Evolutionary conservation across 352 stramenopile species (phyloP).

Genomic region (Phytophthora tentaculata): DNA sequence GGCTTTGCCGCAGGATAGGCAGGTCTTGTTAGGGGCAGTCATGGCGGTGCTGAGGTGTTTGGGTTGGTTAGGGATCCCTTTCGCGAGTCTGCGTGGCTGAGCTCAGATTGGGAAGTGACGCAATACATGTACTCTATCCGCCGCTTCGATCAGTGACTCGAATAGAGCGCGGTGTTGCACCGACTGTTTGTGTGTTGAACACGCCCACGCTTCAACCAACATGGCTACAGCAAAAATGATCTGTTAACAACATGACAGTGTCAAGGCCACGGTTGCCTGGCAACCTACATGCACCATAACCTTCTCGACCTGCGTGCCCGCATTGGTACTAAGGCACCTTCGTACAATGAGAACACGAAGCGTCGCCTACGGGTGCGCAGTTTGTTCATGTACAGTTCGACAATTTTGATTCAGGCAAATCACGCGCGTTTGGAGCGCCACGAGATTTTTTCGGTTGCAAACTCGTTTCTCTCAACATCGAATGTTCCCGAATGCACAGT

Average conservation of each 20-base stretch:
- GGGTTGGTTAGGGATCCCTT: neutral
- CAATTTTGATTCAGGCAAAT: too few species aligned
- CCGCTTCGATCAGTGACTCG: conserved; percentile 12
- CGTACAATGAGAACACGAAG: too few species aligned
- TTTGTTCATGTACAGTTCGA: neutral
- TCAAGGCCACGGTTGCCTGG: too few species aligned
- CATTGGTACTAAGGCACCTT: too few species aligned
- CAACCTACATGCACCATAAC: too few species aligned
- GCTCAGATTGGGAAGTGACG: conserved; percentile 38
- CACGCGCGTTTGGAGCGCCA: conserved; percentile 21
- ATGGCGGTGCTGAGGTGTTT: neutral
- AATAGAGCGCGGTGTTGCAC: conserved; percentile 21
- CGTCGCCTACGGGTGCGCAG: too few species aligned
- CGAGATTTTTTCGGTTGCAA: conserved; percentile 34
- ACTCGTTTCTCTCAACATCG: conserved; percentile 31
- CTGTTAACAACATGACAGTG: too few species aligned
- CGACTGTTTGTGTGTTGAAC: neutral
- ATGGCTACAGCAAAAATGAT: too few species aligned
- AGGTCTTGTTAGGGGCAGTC: conserved; percentile 32
- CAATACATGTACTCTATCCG: conserved; percentile 3
- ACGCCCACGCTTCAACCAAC: neutral
- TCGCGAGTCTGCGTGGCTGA: neutral
- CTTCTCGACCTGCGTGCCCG: too few species aligned
- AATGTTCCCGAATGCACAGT: conserved; percentile 30
- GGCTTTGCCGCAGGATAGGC: conserved; percentile 49